A percentile compares a stretch with the other conserved stretches of the same genome.
Evolutionary conservation across 192 early-diverging fungal species (phyloP).

Genomic region (Coemansia sp.): DNA sequence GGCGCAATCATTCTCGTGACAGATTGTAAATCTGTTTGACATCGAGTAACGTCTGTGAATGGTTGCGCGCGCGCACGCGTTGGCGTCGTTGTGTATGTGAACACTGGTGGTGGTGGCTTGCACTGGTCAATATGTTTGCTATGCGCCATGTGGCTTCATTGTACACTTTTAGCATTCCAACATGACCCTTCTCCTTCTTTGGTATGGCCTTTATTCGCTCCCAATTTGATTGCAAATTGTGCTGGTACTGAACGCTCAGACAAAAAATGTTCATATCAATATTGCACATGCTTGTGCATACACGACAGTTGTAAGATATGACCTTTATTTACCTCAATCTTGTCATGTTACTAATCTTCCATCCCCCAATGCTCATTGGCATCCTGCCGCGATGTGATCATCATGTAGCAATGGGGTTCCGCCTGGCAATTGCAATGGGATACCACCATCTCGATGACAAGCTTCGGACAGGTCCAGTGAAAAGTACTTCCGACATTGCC

Average conservation of each 20-base stretch:
- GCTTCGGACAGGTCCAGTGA: constrained; percentile 41
- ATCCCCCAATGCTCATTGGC: neutral
- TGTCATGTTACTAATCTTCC: neutral
- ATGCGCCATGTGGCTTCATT: constrained; percentile 13
- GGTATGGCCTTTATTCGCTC: neutral
- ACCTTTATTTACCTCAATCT: too few relatives aligned
- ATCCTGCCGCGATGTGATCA: neutral
- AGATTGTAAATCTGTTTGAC: neutral
- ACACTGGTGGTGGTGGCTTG: too few relatives aligned
- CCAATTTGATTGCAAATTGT: neutral
- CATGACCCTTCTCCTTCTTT: neutral
- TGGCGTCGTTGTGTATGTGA: too few relatives aligned
- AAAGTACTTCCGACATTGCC: constrained; percentile 38
- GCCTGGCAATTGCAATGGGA: constrained; percentile 54
- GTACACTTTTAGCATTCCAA: neutral
- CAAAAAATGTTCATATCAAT: neutral
- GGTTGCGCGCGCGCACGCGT: neutral
- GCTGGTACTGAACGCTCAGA: neutral
- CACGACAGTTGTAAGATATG: neutral
- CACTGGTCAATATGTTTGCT: constrained; percentile 15
- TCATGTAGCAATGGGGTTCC: constrained; percentile 53
- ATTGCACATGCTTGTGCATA: neutral
- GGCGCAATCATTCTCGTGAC: neutral
- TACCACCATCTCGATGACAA: constrained; percentile 51
- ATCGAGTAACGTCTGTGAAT: constrained; percentile 4